phyloP scores from a whole-genome alignment of 1,284 basidiomycete genomes.

The Violaceomyces palustris region DNA sequence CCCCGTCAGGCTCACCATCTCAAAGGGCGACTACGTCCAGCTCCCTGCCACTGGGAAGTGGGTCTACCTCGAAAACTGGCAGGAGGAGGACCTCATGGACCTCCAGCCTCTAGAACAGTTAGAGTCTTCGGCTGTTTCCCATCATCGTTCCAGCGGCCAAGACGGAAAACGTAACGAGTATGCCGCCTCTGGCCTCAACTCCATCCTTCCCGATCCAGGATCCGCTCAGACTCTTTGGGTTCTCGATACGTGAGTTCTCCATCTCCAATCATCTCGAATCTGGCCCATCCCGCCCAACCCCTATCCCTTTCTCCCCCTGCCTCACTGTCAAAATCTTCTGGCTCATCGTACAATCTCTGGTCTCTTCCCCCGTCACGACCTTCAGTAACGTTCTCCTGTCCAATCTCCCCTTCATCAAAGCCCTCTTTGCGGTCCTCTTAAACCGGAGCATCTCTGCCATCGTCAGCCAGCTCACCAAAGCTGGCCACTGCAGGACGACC shows the following conservation, averaged over 20 bases:
- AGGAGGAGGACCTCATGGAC: constrained; percentile 33
- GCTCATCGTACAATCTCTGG: too few species aligned
- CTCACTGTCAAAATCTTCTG: too few species aligned
- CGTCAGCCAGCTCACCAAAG: constrained; percentile 16
- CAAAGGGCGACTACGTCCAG: constrained; percentile 24
- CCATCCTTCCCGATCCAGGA: too few species aligned
- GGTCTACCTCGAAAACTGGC: constrained; percentile 24
- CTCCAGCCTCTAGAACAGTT: constrained; percentile 6
- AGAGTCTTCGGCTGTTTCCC: too few species aligned
- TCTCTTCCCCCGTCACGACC: too few species aligned
- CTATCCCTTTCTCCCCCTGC: too few species aligned
- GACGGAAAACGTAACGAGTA: too few species aligned
- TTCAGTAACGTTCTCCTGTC: constrained; percentile 31
- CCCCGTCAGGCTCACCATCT: constrained; percentile 26
- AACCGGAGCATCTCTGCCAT: constrained; percentile 3
- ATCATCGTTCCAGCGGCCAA: too few species aligned
- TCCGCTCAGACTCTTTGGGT: constrained; percentile 30
- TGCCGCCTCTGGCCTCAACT: too few species aligned
- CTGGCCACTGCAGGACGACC: constrained; percentile 6
- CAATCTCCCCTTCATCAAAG: constrained; percentile 21
- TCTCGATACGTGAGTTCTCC: too few species aligned
- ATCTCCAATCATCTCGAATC: too few species aligned
- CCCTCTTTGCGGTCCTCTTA: constrained; percentile 3
- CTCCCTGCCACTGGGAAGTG: constrained; percentile 6
- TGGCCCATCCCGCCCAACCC: too few species aligned